These are phyloP conservation scores for Sporothrix brunneoviolacea DNA, from an alignment of 2,329 filamentous ascomycete species.

Conservation along the genomic window DNA sequence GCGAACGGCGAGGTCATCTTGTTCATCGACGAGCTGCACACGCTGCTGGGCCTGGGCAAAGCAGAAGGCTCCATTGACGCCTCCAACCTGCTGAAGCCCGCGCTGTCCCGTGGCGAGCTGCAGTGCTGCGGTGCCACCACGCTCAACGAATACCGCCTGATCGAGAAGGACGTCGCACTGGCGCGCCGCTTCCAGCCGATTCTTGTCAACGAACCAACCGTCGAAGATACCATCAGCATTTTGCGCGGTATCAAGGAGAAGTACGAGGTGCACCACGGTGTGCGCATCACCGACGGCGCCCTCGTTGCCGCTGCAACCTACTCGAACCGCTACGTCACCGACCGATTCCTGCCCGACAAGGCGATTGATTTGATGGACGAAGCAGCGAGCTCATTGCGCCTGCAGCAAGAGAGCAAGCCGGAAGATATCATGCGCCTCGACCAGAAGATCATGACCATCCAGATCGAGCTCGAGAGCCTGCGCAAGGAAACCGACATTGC, in stretches of 20 bases:
- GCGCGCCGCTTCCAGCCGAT: constrained; percentile 93
- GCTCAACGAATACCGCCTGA: constrained; percentile 80
- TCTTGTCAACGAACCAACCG: constrained; percentile 81
- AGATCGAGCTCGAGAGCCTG: constrained; percentile 91
- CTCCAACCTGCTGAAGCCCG: constrained; percentile 88
- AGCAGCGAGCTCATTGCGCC: constrained; percentile 78
- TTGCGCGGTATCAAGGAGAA: constrained; percentile 94
- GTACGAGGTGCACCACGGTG: constrained; percentile 95
- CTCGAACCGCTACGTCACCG: constrained; percentile 93
- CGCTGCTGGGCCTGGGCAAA: constrained; percentile 83
- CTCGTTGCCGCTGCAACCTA: constrained; percentile 87
- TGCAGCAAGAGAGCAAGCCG: constrained; percentile 95
- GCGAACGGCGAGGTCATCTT: constrained; percentile 85
- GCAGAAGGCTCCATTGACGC: constrained; percentile 95
- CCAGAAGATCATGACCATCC: constrained; percentile 92
- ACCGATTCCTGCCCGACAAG: constrained; percentile 92
- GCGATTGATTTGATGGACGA: constrained; percentile 96
- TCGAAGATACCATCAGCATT: constrained; percentile 91
- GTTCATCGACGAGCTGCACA: constrained; percentile 93
- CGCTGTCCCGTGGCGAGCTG: constrained; percentile 83
- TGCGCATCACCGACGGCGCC: constrained; percentile 86
- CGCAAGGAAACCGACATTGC: constrained; percentile 89
- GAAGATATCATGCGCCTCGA: constrained; percentile 90
- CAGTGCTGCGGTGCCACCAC: constrained; percentile 96
- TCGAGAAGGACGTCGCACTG: constrained; percentile 92